phyloP scores from a whole-genome alignment of 2,329 filamentous ascomycete species.

The Emergomyces orientalis region DNA sequence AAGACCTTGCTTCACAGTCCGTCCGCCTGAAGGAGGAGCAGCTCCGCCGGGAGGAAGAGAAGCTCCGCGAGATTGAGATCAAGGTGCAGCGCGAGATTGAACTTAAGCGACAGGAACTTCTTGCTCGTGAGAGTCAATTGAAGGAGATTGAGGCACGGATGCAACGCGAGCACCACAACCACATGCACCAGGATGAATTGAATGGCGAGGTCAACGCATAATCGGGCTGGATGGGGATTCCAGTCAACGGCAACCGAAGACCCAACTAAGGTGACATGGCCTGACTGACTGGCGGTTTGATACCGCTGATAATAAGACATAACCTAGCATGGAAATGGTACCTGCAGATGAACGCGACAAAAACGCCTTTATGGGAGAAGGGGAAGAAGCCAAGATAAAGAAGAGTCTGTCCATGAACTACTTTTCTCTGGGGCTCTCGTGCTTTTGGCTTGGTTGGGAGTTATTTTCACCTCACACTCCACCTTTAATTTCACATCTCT shows the following conservation, averaged over 20 bases:
- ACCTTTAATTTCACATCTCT: conserved; percentile 1
- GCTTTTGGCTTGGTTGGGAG: not conserved
- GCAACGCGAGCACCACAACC: conserved; percentile 65
- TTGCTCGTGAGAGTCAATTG: conserved; percentile 95
- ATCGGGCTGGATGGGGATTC: conserved; percentile 24
- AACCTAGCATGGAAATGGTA: not conserved
- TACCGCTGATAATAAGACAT: not conserved
- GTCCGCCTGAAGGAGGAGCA: conserved; percentile 99
- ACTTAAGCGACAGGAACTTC: conserved; percentile 96
- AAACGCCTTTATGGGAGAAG: conserved; percentile 1
- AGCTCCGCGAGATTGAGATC: conserved; percentile 97
- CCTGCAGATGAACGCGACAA: conserved; percentile 2
- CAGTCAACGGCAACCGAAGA: not conserved
- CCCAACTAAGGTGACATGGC: not conserved
- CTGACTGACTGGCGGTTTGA: conserved; percentile 6
- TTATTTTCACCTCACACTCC: not conserved
- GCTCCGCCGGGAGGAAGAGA: conserved; percentile 97
- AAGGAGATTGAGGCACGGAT: conserved; percentile 98
- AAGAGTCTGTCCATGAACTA: not conserved
- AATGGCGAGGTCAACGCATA: conserved; percentile 21
- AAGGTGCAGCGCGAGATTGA: conserved; percentile 99
- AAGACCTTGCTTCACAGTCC: conserved; percentile 91
- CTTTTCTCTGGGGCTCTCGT: not conserved
- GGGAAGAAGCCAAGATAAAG: not conserved
- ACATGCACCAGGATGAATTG: conserved; percentile 21